Percentiles rank a stretch among this genome's conserved stretches.
phyloP scores from a whole-genome alignment of 1,284 basidiomycete genomes.

The Pisolithus thermaeus region DNA sequence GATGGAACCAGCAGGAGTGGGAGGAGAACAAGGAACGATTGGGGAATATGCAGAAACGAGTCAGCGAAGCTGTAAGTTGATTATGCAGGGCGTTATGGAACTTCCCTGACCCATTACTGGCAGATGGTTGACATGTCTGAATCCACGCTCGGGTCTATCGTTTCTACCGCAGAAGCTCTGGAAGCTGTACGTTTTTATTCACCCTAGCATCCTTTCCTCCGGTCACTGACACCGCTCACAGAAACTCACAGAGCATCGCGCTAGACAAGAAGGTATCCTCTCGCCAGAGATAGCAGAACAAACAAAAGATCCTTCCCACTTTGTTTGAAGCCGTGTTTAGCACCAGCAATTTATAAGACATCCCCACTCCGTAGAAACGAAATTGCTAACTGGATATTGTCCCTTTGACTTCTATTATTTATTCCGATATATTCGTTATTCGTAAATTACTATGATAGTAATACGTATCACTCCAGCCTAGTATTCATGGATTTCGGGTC shows the following conservation, averaged over 20 bases:
- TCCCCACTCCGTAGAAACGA: slow-evolving; percentile 13
- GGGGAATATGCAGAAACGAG: slow-evolving; percentile 43
- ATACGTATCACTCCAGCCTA: no score
- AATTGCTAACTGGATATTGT: slow-evolving; percentile 25
- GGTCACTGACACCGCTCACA: slow-evolving; percentile 20
- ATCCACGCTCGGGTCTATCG: slow-evolving; percentile 57
- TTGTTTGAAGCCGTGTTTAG: slow-evolving; percentile 22
- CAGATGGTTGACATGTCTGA: slow-evolving; percentile 65
- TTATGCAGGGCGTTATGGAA: neutral
- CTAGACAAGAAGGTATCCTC: slow-evolving; percentile 36
- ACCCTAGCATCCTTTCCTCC: neutral
- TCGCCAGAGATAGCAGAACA: slow-evolving; percentile 9
- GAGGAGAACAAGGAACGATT: slow-evolving; percentile 39
- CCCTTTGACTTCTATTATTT: slow-evolving; percentile 13
- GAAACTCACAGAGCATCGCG: slow-evolving; percentile 60
- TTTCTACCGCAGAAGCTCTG: slow-evolving; percentile 49
- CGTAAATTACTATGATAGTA: no score
- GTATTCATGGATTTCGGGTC: no score
- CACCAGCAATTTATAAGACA: slow-evolving; percentile 14
- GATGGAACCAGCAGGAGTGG: slow-evolving; percentile 32
- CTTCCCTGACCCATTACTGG: neutral
- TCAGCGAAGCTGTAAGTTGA: slow-evolving; percentile 48
- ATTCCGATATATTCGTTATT: no score
- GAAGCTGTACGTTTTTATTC: slow-evolving; percentile 45
- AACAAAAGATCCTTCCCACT: slow-evolving; percentile 24